Conservation (phyloP, 257 asterid genomes). For the Osmanthus fragrans region DNA sequence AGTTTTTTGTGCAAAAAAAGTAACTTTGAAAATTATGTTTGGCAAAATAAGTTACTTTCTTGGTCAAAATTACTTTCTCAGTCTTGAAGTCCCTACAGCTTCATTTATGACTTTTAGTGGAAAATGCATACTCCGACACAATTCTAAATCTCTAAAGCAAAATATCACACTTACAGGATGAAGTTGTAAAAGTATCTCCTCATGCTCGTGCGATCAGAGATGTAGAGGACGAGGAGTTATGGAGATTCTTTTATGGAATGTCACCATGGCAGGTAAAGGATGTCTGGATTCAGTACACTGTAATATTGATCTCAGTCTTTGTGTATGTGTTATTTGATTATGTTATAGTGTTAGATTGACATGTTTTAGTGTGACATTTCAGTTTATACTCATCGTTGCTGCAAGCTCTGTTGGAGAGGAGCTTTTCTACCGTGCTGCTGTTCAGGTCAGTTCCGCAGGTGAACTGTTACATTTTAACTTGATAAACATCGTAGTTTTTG, state of each 20-base stretch:
- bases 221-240: conserved; percentile 87
- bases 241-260: conserved; percentile 91
- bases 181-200: conserved; percentile 94
- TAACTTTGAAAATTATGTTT: too few relatives aligned
- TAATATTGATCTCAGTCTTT: too few relatives aligned
- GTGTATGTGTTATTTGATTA: neutral
- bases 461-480: neutral
- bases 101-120: neutral
- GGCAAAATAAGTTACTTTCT: too few relatives aligned
- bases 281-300: neutral
- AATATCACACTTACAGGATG: conserved; percentile 53
- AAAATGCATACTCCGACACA: neutral
- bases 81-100: neutral
- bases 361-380: conserved; percentile 16
- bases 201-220: conserved; percentile 97
- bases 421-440: conserved; percentile 93
- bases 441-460: conserved; percentile 59
- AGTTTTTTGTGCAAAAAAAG: too few relatives aligned
- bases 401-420: conserved; percentile 99
- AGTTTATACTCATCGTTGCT: conserved; percentile 91
- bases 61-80: too few relatives aligned
- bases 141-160: neutral
- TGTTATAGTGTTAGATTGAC: neutral
- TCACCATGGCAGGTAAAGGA: conserved; percentile 89
- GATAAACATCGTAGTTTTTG: neutral